These are phyloP conservation scores for Zarea fungicola DNA, from an alignment of 2,329 filamentous ascomycete genomes.

Conservation along the genomic window DNA sequence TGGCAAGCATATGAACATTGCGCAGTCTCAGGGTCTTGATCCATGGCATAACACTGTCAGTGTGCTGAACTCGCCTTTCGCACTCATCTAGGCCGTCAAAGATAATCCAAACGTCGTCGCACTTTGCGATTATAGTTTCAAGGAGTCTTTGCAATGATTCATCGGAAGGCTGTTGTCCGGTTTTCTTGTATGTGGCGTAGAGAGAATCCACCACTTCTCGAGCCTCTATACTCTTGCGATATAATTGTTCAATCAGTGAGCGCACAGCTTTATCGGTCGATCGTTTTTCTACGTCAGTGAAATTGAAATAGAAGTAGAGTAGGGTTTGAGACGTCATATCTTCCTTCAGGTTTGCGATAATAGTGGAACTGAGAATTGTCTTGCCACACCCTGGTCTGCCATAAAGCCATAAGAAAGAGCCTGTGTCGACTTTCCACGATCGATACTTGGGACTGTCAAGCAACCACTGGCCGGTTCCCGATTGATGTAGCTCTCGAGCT, in stretches of 20 bases:
- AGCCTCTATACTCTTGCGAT: neutral
- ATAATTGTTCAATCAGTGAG: conserved; percentile 4
- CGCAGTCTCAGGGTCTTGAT: neutral
- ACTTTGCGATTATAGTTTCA: neutral
- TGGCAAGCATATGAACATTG: conserved; percentile 2
- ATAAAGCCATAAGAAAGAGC: too few relatives aligned
- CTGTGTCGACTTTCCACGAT: too few relatives aligned
- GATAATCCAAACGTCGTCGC: neutral
- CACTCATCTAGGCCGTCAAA: conserved; percentile 6
- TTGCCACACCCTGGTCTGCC: too few relatives aligned
- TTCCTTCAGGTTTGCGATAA: too few relatives aligned
- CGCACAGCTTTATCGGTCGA: conserved; percentile 4
- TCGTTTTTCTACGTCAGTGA: neutral
- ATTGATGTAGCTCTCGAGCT: too few relatives aligned
- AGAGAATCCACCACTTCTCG: neutral
- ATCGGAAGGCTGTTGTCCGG: neutral
- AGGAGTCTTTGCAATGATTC: neutral
- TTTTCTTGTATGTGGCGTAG: neutral
- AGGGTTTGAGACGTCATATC: neutral
- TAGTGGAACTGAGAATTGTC: too few relatives aligned
- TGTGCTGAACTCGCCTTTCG: neutral
- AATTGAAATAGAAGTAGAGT: conserved; percentile 7
- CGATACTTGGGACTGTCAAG: too few relatives aligned
- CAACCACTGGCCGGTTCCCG: too few relatives aligned
- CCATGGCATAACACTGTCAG: neutral